phyloP scores from a whole-genome alignment of 1,284 basidiomycete species.

The Puccinia sorghi region DNA sequence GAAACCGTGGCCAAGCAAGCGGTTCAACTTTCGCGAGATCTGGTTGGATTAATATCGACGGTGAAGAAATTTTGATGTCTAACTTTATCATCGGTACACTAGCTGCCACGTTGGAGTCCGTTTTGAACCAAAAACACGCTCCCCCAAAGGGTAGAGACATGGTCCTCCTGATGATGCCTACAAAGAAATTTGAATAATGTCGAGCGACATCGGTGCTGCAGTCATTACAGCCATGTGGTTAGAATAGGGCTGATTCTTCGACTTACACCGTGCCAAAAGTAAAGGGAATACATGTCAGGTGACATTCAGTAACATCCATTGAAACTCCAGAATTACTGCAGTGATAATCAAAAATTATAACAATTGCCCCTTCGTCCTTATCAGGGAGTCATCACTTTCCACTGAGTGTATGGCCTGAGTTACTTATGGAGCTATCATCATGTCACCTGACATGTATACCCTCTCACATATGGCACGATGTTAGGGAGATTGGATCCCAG shows the following conservation, averaged over 20 bases:
- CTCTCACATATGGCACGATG: no score
- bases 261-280: no score
- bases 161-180: conserved; percentile 53
- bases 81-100: conserved; percentile 65
- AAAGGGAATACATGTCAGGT: no score
- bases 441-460: background rate
- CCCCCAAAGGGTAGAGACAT: conserved; percentile 52
- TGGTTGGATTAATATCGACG: conserved; percentile 67
- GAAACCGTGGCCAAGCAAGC: conserved; percentile 89
- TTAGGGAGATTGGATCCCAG: no score
- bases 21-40: conserved; percentile 71
- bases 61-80: conserved; percentile 70
- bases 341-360: no score
- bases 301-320: no score
- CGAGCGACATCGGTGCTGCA: conserved; percentile 34
- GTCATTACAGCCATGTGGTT: background rate
- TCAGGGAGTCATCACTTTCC: no score
- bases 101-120: conserved; percentile 39
- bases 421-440: no score
- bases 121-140: conserved; percentile 47
- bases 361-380: no score
- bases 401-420: no score
- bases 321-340: no score
- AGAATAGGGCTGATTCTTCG: background rate
- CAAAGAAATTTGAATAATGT: conserved; percentile 51